Conservation (phyloP, 2,329 filamentous ascomycete species). For the Westerdykella ornata region DNA sequence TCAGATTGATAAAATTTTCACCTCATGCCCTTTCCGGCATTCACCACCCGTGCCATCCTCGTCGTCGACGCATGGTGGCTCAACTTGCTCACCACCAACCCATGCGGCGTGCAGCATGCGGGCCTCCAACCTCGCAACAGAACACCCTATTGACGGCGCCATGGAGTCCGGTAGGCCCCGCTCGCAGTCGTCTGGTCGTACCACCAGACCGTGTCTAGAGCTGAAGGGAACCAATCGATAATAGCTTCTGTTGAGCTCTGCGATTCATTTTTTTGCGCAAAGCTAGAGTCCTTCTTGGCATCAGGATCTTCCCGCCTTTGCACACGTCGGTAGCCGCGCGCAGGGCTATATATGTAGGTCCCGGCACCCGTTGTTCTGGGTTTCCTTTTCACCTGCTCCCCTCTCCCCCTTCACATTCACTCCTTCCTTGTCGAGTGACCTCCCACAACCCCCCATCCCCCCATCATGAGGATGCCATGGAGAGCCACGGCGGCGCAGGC, state of each 20-base stretch:
- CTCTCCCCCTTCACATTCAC: neutral
- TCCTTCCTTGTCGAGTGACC: neutral
- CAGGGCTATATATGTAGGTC: neutral
- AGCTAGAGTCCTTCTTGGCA: neutral
- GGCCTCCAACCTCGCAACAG: neutral
- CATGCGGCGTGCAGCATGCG: neutral
- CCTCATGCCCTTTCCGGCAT: neutral
- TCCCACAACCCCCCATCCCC: neutral
- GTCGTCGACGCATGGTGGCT: neutral
- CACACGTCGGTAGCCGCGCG: neutral
- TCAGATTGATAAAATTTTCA: conserved; percentile 2
- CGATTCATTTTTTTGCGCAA: neutral
- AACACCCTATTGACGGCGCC: neutral
- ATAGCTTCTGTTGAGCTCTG: too few relatives aligned
- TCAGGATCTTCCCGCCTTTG: neutral
- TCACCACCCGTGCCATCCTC: neutral
- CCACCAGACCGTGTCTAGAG: too few relatives aligned
- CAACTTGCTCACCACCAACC: neutral
- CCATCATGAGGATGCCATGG: neutral
- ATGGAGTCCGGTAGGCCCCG: neutral
- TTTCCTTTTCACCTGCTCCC: neutral
- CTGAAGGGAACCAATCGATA: too few relatives aligned
- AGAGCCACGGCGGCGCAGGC: neutral
- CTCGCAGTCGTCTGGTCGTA: too few relatives aligned
- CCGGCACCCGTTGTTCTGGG: neutral